Base-by-base conservation (phyloP, 1,284 basidiomycete species). In the Ganoderma sinense region DNA sequence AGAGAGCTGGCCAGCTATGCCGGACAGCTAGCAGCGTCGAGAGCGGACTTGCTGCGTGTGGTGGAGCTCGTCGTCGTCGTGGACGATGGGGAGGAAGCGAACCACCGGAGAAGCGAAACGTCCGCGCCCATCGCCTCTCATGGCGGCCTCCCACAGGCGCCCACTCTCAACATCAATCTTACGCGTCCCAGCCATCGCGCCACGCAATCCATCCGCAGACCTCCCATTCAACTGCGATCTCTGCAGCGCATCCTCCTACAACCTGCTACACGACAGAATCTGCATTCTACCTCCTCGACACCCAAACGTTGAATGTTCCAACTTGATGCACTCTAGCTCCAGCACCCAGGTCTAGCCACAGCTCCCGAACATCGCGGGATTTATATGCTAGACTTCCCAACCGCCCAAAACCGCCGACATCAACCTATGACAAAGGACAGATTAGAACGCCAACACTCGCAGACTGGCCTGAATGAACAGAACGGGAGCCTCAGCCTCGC, bases 401-500 rank as follows among this genome's bases (percentile, higher is more conserved):
- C 36, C 20, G 59, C 48, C 56, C 14, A 39, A 7, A 39, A 39
- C 36, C 10, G n/a, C 10, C 14, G 41, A 16, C 20, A 14, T 20
- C 10, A 45, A 18, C 65, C 64, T 64, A 36, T 53, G 48, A 53
- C 33, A 64, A 58, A 43, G 23, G 18, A 26, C 66, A 23, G n/a
- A 59, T 69, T 61, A 72, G 69, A 65, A 67, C 51, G 29, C 16
- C 26, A 40, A 53, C 29, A 55, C 29, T 26, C 33, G 43, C 11
- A 10, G 55, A 23, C 6, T 40, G 33, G 53, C 31, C 62, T 26
- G 33, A 33, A 74, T 40, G 48, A 68, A 68, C 66, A 11, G 63
- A 58, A 60, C 7, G 67, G 63, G 53, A 66, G 77, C 87, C 90
- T 94, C 92, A 92, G 92, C 87, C 93, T 94, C 92, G 92, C 92